These are phyloP conservation scores for Naganishia vaughanmartiniae DNA, from an alignment of 768 basidiomycete genomes.

Conservation along the genomic window DNA sequence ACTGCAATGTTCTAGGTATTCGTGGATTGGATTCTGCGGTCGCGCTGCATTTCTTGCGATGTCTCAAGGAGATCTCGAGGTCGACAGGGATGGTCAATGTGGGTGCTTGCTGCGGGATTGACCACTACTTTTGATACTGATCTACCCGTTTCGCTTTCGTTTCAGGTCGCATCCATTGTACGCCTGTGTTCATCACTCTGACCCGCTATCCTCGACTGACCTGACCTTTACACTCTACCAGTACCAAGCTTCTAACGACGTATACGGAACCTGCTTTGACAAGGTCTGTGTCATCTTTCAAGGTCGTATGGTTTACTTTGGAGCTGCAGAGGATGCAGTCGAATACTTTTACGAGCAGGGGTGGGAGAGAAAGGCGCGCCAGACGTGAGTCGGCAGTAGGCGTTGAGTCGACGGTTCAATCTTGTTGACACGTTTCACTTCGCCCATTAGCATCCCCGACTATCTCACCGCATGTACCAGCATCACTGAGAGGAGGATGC, in stretches of 20 bases:
- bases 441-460: slow-evolving; percentile 60
- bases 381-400: slow-evolving; percentile 54
- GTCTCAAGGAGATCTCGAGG: slow-evolving; percentile 21
- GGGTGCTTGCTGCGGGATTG: no score
- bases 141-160: no score
- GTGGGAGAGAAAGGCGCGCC: slow-evolving; percentile 67
- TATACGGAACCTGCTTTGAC: slow-evolving; percentile 62
- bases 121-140: no score
- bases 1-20: no score
- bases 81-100: slow-evolving; percentile 15
- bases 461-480: slow-evolving; percentile 65
- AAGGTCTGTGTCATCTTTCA: slow-evolving; percentile 76
- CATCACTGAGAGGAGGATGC: slow-evolving; percentile 60
- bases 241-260: slow-evolving; percentile 72
- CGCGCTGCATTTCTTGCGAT: slow-evolving; percentile 22
- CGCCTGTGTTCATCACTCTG: no score
- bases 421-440: no score
- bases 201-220: no score
- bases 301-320: slow-evolving; percentile 71
- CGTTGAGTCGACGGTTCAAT: no score
- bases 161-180: no score
- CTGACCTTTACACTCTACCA: slow-evolving; percentile 48
- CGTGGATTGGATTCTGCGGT: slow-evolving; percentile 25
- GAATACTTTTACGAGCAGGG: slow-evolving; percentile 73
- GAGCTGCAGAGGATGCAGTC: slow-evolving; percentile 63